A percentile compares a stretch with the other conserved stretches of the same genome.
Conservation (phyloP, 2,329 filamentous ascomycete species). For the Pestalotiopsis sp. region DNA sequence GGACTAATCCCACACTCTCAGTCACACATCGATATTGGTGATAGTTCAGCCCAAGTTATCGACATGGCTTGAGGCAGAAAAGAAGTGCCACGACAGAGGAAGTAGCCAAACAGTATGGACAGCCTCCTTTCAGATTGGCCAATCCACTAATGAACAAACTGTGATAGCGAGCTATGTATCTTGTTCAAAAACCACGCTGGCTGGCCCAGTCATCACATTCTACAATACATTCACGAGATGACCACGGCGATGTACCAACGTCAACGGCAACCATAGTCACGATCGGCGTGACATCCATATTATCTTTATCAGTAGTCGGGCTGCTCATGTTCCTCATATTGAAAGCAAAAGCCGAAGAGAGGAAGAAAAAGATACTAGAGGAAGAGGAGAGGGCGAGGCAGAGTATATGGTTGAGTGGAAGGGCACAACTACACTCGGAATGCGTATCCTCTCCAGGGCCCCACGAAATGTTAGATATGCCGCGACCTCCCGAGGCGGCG, state of each 20-base stretch:
- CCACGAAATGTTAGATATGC: not conserved
- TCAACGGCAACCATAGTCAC: not conserved
- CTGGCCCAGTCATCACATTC: not conserved
- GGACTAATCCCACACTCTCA: too few species aligned
- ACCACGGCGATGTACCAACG: not conserved
- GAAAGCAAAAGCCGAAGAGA: not conserved
- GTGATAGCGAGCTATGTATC: not conserved
- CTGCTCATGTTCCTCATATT: not conserved
- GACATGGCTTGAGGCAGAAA: not conserved
- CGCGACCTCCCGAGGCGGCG: not conserved
- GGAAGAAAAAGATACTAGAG: not conserved
- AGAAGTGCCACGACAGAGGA: not conserved
- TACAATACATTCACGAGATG: not conserved
- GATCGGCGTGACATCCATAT: not conserved
- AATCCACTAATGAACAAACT: not conserved
- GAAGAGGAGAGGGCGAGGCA: not conserved
- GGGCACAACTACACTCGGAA: not conserved
- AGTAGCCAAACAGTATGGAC: not conserved
- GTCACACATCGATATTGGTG: too few species aligned
- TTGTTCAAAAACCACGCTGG: not conserved
- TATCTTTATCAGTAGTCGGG: not conserved
- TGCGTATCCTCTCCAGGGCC: not conserved
- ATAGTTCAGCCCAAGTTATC: not conserved
- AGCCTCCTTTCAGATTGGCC: not conserved
- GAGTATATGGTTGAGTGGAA: not conserved